Evolutionary conservation across 331 rosid species (phyloP), one percentile per base, ranked within the genome.

Genomic region (Acacia pycnantha): DNA sequence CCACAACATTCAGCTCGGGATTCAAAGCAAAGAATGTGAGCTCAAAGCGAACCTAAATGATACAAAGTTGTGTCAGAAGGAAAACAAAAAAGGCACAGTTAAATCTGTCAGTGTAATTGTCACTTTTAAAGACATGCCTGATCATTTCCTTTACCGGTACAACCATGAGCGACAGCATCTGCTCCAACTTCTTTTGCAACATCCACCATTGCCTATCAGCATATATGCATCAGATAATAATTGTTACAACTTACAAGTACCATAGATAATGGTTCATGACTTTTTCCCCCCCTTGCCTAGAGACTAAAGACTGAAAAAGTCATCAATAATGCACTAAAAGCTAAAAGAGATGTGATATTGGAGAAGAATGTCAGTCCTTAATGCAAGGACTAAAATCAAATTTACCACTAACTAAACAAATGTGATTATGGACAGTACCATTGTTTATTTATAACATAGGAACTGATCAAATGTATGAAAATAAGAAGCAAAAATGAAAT

Each of bases 61-160:
- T 50, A 14, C 26, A 51, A n/a, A 62, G 76, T 46, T 64, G 61
- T 7, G 68, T 85, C 64, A 90, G 84, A 82, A 48, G 33, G 40
- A 77, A 51, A 19, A 54, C 50, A 15, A 19, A 22, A 68, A 13
- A 46, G 13, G 22, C 58, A 29, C 69, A 9, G 58, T 2, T 27
- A 64, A 62, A 9, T 59, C 56, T 31, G 24, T 51, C 66, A 47
- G 27, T 27, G 54, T 43, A 65, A 84, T 73, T 31, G 14, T 31
- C 27, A 21, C 11, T 53, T 19, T 24, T 59, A 59, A 81, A 81
- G n/a, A 81, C 90, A 72, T 89, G 75, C 97, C 99, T 96, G 98
- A 82, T 92, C 98, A 86, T 96, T 96, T 89, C 99, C 99, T 86
- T 96, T 93, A 81, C 99, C 98, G 2, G 98, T 96, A 82, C 98